phyloP scores from a whole-genome alignment of 495 filamentous ascomycete genomes.

The Penicillium canescens region DNA sequence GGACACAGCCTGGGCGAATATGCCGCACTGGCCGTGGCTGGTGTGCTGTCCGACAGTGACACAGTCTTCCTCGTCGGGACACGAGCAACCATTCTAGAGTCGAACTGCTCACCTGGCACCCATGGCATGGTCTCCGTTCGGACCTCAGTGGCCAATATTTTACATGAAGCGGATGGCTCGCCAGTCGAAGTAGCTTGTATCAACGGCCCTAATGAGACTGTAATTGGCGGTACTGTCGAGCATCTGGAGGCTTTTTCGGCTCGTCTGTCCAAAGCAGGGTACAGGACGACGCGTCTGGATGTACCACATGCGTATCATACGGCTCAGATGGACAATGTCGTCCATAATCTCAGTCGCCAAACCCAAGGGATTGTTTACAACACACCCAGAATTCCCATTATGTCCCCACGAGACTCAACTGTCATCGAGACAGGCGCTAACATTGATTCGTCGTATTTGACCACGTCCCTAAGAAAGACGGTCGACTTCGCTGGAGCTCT shows the following conservation, averaged over 20 bases:
- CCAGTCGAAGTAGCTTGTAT: constrained; percentile 4
- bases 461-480: constrained; percentile 1
- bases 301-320: not conserved
- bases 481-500: constrained; percentile 30
- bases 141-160: not conserved
- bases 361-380: not conserved
- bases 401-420: not conserved
- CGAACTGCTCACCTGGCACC: constrained; percentile 8
- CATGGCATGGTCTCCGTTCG: not conserved
- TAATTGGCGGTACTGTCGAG: not conserved
- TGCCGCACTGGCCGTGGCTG: constrained; percentile 74
- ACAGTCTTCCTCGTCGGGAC: constrained; percentile 57
- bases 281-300: not conserved
- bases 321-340: not conserved
- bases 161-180: not conserved
- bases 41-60: constrained; percentile 74
- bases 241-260: not conserved
- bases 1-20: too few relatives aligned
- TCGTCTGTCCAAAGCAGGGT: not conserved
- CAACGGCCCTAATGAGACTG: constrained; percentile 1
- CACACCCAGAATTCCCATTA: not conserved
- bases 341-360: not conserved
- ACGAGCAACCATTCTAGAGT: constrained; percentile 13
- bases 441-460: not conserved
- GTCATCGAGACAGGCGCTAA: not conserved